Evolutionary conservation across 305 asterid genomes (phyloP), one percentile per base, ranked within the genome.

Genomic region (Solanum hybrid): DNA sequence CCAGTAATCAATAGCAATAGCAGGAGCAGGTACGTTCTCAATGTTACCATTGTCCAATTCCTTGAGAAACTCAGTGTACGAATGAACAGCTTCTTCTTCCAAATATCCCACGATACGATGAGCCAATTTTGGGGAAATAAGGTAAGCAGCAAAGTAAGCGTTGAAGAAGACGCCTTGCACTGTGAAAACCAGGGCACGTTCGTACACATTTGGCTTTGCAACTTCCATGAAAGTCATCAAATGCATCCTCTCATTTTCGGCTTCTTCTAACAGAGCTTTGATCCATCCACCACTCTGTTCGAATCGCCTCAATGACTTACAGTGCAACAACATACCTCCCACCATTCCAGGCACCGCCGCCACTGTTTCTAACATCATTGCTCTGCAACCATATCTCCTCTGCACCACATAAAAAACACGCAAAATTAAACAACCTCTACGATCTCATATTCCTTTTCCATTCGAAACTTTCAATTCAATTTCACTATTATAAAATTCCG

Each of bases 1-100:
- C 98, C 98, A 95, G 33, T 95, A 96, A 85, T 95, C 98, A 15
- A 95, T 89, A 26, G 98, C 98, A 73, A 95, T 96, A 26, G 97
- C 97, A 1, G 98, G 98, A 22, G 98, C 97, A 3, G 97, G 96
- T 10, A 72, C 90, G 33, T 96, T 92, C 92, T 94, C 91, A 4
- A 96, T 95, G 73, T 26, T 94, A 17, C 99, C 99, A 75, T 94
- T 94, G 86, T 96, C 99, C 94, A 96, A 87, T 79, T 96, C 99
- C 57, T 91, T 89, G 27, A 96, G 93, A 70, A 96, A 96, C 68
- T 96, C 98, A 0, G 96, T 95, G 89, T 96, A 96, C 2, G 99
- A 96, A 38, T 93, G 94, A 34, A 95, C 90, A 31, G 96, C 97
- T 20, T 95, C 95, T 79, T 95, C 96, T 87, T 95, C 95, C 91